Conservation (phyloP, 1,284 basidiomycete genomes). For the Porodaedalea pini region DNA sequence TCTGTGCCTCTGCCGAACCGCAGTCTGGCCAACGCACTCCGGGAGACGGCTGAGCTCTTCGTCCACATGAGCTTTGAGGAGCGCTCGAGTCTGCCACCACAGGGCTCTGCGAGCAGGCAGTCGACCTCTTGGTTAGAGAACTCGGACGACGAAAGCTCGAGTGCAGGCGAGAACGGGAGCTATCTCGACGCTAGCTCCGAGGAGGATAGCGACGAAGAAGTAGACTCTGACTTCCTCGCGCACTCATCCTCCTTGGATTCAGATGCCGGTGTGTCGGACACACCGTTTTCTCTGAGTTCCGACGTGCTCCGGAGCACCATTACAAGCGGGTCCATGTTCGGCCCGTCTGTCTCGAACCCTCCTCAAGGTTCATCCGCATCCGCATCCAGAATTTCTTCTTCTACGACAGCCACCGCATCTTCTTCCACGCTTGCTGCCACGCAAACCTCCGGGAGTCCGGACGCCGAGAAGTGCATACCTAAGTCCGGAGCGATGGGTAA, state of each 20-base stretch:
- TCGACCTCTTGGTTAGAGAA: too few relatives aligned
- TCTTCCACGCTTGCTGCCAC: not conserved
- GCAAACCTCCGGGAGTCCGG: not conserved
- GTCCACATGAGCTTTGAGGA: too few relatives aligned
- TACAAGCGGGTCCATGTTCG: not conserved
- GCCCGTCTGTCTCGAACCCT: not conserved
- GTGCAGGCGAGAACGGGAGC: constrained; percentile 1
- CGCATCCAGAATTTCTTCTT: not conserved
- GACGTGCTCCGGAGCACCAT: not conserved
- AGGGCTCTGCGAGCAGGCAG: too few relatives aligned
- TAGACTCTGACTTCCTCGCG: constrained; percentile 1
- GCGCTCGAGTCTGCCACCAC: too few relatives aligned
- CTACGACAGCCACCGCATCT: not conserved
- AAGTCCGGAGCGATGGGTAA: not conserved
- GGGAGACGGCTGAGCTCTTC: too few relatives aligned
- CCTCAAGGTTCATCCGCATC: not conserved
- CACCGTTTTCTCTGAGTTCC: not conserved
- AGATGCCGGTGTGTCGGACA: not conserved
- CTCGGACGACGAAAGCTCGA: not conserved
- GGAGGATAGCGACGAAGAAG: not conserved
- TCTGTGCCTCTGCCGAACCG: too few relatives aligned
- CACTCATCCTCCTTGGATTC: constrained; percentile 2
- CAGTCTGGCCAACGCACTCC: not conserved
- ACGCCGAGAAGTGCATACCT: not conserved
- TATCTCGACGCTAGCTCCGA: constrained; percentile 1